These are phyloP conservation scores for Malassezia cuniculi DNA, from an alignment of 1,284 basidiomycete genomes.

Conservation along the genomic window DNA sequence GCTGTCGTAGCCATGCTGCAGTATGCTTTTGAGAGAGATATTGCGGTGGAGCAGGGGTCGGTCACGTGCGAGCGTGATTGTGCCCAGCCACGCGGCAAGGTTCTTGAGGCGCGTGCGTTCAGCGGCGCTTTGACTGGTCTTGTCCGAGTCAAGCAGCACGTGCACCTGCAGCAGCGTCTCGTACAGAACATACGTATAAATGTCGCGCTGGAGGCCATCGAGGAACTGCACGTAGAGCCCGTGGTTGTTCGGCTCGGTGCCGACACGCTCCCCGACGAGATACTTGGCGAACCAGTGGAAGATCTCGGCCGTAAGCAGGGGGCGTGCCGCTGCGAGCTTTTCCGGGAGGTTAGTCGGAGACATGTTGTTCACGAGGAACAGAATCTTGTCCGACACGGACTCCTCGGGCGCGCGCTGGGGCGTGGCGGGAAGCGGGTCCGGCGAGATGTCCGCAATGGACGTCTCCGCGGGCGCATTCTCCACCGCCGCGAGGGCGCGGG, in stretches of 20 bases:
- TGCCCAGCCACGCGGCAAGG: constrained; percentile 85
- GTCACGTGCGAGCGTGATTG: constrained; percentile 79
- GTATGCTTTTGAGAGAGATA: constrained; percentile 86
- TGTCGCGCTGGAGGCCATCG: constrained; percentile 54
- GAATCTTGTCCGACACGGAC: constrained; percentile 77
- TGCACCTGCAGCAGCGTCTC: constrained; percentile 70
- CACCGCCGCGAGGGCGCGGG: constrained; percentile 22
- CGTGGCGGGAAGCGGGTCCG: constrained; percentile 38
- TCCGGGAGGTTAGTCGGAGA: constrained; percentile 82
- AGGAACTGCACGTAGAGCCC: constrained; percentile 85
- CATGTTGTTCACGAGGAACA: constrained; percentile 97
- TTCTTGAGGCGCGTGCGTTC: constrained; percentile 86
- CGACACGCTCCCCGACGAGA: constrained; percentile 86
- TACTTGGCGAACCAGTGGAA: constrained; percentile 88
- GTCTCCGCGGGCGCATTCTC: constrained; percentile 6
- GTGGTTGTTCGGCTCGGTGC: constrained; percentile 94
- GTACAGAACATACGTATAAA: constrained; percentile 59
- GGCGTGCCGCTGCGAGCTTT: constrained; percentile 46
- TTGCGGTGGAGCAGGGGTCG: constrained; percentile 85
- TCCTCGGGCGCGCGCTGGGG: constrained; percentile 57
- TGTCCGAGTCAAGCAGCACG: constrained; percentile 83
- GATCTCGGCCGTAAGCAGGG: constrained; percentile 27
- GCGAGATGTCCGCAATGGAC: constrained; percentile 46
- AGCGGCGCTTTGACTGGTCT: constrained; percentile 64
- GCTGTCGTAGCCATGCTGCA: constrained; percentile 87